Conservation (phyloP, 2,329 filamentous ascomycete genomes). For the Neonectria magnoliae region DNA sequence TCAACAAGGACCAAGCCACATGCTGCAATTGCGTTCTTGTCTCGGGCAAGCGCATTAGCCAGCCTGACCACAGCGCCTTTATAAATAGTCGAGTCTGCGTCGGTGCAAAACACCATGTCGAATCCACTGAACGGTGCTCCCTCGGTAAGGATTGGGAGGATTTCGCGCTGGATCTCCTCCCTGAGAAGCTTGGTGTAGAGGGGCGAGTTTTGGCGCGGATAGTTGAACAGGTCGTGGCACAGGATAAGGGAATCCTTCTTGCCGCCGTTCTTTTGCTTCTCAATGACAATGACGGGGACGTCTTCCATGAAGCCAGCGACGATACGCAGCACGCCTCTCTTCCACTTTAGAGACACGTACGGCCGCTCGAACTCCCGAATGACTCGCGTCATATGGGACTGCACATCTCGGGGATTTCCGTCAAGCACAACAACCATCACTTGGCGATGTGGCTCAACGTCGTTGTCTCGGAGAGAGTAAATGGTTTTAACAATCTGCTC, state of each 20-base stretch:
- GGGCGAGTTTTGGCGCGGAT: slow-evolving; percentile 29
- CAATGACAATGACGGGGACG: slow-evolving; percentile 35
- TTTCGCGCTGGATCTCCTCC: slow-evolving; percentile 30
- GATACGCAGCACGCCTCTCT: slow-evolving; percentile 29
- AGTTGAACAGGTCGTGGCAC: slow-evolving; percentile 37
- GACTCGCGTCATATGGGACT: slow-evolving; percentile 33
- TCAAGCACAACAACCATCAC: slow-evolving; percentile 37
- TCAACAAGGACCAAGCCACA: slow-evolving; percentile 35
- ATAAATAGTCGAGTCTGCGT: slow-evolving; percentile 37
- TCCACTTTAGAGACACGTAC: slow-evolving; percentile 35
- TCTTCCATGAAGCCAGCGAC: slow-evolving; percentile 36
- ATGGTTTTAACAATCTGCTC: slow-evolving; percentile 39
- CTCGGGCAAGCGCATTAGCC: slow-evolving; percentile 28
- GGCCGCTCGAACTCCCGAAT: slow-evolving; percentile 28
- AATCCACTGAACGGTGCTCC: slow-evolving; percentile 28
- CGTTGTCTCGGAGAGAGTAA: slow-evolving; percentile 34
- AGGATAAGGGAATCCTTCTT: slow-evolving; percentile 37
- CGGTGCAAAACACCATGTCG: slow-evolving; percentile 36
- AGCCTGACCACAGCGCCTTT: slow-evolving; percentile 31
- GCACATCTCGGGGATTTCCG: slow-evolving; percentile 32
- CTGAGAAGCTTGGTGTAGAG: slow-evolving; percentile 32
- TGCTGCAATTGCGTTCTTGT: slow-evolving; percentile 34
- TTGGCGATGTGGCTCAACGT: slow-evolving; percentile 34
- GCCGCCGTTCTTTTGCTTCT: slow-evolving; percentile 36
- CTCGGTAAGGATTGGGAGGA: slow-evolving; percentile 30